A percentile compares a stretch with the other conserved stretches of the same genome.
These are phyloP conservation scores for Moricandia arvensis DNA, from an alignment of 345 rosid genomes.

Conservation along the genomic window DNA sequence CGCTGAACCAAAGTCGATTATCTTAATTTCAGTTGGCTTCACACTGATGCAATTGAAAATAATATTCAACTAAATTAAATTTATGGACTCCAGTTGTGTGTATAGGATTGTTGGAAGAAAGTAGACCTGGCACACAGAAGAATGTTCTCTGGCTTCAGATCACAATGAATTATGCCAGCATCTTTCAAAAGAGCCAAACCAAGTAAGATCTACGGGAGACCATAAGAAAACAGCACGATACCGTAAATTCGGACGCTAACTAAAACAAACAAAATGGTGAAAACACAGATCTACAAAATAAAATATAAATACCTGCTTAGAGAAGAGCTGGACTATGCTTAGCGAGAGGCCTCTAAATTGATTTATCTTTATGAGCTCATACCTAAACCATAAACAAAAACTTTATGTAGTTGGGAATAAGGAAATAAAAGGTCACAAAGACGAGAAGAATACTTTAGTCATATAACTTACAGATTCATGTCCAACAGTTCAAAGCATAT, in stretches of 20 bases:
- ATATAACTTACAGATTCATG: slow-evolving; percentile 80
- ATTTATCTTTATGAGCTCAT: slow-evolving; percentile 96
- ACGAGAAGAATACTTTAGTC: slow-evolving; percentile 2
- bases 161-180: slow-evolving; percentile 97
- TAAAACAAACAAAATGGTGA: slow-evolving; percentile 10
- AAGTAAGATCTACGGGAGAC: slow-evolving; percentile 63
- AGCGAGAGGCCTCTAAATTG: slow-evolving; percentile 89
- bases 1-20: slow-evolving; percentile 99
- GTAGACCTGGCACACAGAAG: slow-evolving; percentile 87
- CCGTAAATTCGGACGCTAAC: slow-evolving; percentile 18
- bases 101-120: slow-evolving; percentile 23
- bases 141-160: slow-evolving; percentile 98
- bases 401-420: not conserved
- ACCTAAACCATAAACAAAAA: slow-evolving; percentile 48
- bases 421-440: slow-evolving; percentile 17
- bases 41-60: slow-evolving; percentile 50
- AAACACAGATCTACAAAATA: not conserved
- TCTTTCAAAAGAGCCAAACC: slow-evolving; percentile 91
- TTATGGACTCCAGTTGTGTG: slow-evolving; percentile 15
- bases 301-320: slow-evolving; percentile 74
- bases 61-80: slow-evolving; percentile 19
- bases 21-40: slow-evolving; percentile 94
- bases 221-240: slow-evolving; percentile 13
- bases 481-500: slow-evolving; percentile 95
- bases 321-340: slow-evolving; percentile 81